phyloP scores from a whole-genome alignment of 148 eudicot genomes.

The Silene latifolia region DNA sequence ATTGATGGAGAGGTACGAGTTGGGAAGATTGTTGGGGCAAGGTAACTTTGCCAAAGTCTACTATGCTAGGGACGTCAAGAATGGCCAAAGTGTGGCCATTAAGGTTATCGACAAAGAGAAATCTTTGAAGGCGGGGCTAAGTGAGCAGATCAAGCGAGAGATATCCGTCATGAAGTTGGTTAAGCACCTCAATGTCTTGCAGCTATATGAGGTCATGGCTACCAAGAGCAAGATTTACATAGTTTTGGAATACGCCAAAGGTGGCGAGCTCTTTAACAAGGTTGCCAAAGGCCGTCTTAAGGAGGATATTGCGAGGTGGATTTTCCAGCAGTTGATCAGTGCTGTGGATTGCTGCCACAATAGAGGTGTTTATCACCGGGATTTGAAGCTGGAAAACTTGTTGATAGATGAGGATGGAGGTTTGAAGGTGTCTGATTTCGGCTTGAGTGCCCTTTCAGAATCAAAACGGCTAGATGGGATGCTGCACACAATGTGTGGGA shows the following conservation, averaged over 20 bases:
- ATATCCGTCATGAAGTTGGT: conserved; percentile 68
- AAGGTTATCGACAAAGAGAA: conserved; percentile 82
- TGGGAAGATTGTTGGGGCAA: conserved; percentile 69
- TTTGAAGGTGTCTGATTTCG: conserved; percentile 82
- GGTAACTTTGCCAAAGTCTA: conserved; percentile 87
- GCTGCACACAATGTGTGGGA: conserved; percentile 80
- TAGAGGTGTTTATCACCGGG: conserved; percentile 81
- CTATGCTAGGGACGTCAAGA: conserved; percentile 56
- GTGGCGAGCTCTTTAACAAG: conserved; percentile 84
- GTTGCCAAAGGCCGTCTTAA: conserved; percentile 66
- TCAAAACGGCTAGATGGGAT: conserved; percentile 53
- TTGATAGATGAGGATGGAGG: conserved; percentile 61
- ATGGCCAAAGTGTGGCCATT: conserved; percentile 65
- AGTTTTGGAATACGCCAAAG: conserved; percentile 68
- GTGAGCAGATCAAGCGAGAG: conserved; percentile 74
- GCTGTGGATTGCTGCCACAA: conserved; percentile 65
- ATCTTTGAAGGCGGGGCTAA: conserved; percentile 52
- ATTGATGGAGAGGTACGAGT: conserved; percentile 63
- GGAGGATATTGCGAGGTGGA: conserved; percentile 61
- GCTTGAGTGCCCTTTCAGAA: conserved; percentile 59
- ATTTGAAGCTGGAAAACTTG: conserved; percentile 73
- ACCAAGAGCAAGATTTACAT: conserved; percentile 72
- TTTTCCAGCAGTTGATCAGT: conserved; percentile 61
- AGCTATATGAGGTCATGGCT: conserved; percentile 80
- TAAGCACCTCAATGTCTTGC: conserved; percentile 58